Evolutionary conservation across 2,329 filamentous ascomycete species (phyloP), one percentile per base, ranked within the genome.

Genomic region (Exophiala calicioides): DNA sequence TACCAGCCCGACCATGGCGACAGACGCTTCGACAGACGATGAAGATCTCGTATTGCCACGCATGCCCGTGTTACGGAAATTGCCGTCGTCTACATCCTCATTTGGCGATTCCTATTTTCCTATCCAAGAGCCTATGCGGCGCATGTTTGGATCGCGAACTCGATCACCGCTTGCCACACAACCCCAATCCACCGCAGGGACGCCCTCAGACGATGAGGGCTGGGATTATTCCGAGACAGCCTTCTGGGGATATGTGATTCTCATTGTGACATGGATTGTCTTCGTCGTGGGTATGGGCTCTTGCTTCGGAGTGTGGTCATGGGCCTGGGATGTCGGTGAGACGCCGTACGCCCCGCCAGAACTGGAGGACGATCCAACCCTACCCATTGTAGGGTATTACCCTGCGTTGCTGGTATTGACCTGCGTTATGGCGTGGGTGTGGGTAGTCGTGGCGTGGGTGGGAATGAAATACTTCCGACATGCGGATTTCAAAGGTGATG

Each of bases 391-490:
- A 8, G 93, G 94, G 7, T 98, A 98, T 68, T 98, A 98, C 69
- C 93, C 93, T 18, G 89, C 90, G 8, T 72, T 98, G 61, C 87
- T 97, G 56, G 93, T 97, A 48, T 73, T 97, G 58, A 96, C 91
- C 3, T 85, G 84, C 36, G 88, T 98, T 20, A 96, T 98, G 88
- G 90, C 90, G 13, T 98, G 93, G 93, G 89, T 97, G 4, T 98
- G 93, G 93, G 93, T 97, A 13, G 82, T 95, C 9, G 84, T 94
- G 47, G 93, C 94, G 8, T 98, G 93, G 93, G 85, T 97, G 37
- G 93, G 93, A 18, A 97, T 98, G 91, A 98, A 98, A 67, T 97
- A 97, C 68, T 98, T 98, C 65, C 83, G 90, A 59, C 93, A 98
- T 74, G 91, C 93, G 24, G 95, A 95, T 72, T 94, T 97, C 63